These are phyloP conservation scores for Lactifluus subvellereus DNA, from an alignment of 768 basidiomycete species.

Conservation along the genomic window DNA sequence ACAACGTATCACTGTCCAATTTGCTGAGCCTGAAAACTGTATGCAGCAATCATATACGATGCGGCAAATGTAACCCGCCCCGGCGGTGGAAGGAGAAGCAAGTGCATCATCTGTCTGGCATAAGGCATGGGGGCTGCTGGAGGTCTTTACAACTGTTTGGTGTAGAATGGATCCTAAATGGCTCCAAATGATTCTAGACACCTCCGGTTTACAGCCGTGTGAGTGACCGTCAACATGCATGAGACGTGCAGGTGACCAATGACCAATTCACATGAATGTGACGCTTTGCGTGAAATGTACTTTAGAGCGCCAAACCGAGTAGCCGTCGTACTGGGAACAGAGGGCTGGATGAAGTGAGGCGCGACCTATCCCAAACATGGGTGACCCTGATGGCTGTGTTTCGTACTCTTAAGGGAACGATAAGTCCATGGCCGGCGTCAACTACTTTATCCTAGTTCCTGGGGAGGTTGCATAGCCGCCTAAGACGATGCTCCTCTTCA, in stretches of 20 bases:
- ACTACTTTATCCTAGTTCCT: neutral
- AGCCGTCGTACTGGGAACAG: neutral
- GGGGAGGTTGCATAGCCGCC: neutral
- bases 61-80: neutral
- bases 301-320: neutral
- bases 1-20: neutral
- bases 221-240: neutral
- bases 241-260: no score
- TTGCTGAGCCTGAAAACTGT: neutral
- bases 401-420: no score
- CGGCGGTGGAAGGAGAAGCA: neutral
- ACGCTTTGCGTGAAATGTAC: no score
- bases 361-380: no score
- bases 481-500: no score
- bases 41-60: neutral
- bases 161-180: neutral
- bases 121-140: neutral
- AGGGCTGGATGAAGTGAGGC: neutral
- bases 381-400: no score
- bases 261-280: no score
- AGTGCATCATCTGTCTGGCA: neutral
- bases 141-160: neutral
- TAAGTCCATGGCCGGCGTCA: no score
- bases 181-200: neutral
- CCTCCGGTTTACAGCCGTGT: neutral